Base-by-base conservation (phyloP, 148 eudicot genomes). In the Amaranthus palmeri region DNA sequence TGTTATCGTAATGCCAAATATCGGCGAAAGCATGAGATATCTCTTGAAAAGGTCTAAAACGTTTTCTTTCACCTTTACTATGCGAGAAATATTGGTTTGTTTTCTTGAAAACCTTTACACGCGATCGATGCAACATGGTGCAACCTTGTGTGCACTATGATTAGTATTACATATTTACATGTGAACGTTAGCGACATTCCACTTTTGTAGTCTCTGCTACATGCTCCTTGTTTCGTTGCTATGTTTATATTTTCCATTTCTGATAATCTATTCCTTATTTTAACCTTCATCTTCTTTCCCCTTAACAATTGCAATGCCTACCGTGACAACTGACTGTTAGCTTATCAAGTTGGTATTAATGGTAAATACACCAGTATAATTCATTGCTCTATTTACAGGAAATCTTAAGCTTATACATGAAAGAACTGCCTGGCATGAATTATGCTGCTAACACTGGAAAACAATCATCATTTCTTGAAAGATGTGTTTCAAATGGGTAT, bases 371-470 rank as follows among this genome's bases (percentile, higher is more conserved):
- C 14, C 51, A 52, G 17, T 72, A 61, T 13, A 4, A 25, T 49
- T 10, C 48, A 12, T 53, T 66, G 41, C 18, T 61, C 61, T n/a
- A 0, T 70, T 57, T 73, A 74, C 87, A 93, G 98, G 93, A 93
- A 52, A 83, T 81, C 42, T 42, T 88, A 75, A 73, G 65, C 63
- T 56, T 90, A 11, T 93, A 93, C 83, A 70, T 10, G 70, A 81
- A 82, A 81, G 96, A 92, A 80, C 85, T 90, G 54, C 98, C 98
- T 43, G 81, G 85, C 43, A 92, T 92, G 98, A 93, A 82, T 61
- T 90, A 81, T 85, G 98, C 98, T 65, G 91, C 96, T 11, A 93
- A 93, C 77, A 93, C 98, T 14, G 96, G 98, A 78, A 93, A 93
- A 74, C 81, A 88, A 73, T 88, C 98, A 52, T 76, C 78, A 57